Base-by-base conservation (phyloP, 768 basidiomycete species). In the Trametes sanguinea region DNA sequence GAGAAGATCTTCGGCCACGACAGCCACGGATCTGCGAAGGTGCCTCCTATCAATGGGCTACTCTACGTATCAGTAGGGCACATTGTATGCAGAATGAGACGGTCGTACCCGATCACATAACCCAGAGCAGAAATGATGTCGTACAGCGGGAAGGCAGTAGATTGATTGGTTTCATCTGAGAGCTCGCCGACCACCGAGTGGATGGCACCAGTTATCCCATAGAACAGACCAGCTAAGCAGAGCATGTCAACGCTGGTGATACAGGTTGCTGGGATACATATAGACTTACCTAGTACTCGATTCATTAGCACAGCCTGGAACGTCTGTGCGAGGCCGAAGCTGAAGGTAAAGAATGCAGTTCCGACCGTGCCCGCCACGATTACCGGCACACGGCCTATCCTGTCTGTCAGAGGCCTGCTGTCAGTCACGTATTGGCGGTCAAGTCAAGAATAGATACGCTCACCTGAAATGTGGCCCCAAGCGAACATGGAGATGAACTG, bases 11-110 rank as follows among this genome's bases (percentile, higher is more conserved):
- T 56, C 2, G 83, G 80, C 65, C 78, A 83, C 63, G 79, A 76
- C 22, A 75, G 72, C 14, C 67, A 81, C 0, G 86, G 85, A 63
- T 83, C 78, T 3, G 83, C 80, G 55, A 88, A 78, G 0, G 77
- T 76, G 1, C 87, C 88, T 42, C 88, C 88, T 35, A 89, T 78
- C 4, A 88, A 68, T 3, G 87, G 85, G 1, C 86, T 86, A 67
- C 27, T 54, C 42, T 44, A 2, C 13, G 1, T 39, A 22, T 32
- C 4, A 35, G 43, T 11, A 7, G 16, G 1, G 6, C 3, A 3
- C 46, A 9, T 10, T 17, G 8, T 22, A 32, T 43, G 2, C 17
- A 51, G 1, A 33, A 22, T 60, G 29, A 22, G 37, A 27, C 40
- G 13, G 51, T 51, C 16, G n/a, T 16, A 85, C 84, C 84, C 84